A percentile compares a stretch with the other conserved stretches of the same genome.
Conservation (phyloP, 1,139 yeast species). For the Pneumocystis wakefieldiae region DNA sequence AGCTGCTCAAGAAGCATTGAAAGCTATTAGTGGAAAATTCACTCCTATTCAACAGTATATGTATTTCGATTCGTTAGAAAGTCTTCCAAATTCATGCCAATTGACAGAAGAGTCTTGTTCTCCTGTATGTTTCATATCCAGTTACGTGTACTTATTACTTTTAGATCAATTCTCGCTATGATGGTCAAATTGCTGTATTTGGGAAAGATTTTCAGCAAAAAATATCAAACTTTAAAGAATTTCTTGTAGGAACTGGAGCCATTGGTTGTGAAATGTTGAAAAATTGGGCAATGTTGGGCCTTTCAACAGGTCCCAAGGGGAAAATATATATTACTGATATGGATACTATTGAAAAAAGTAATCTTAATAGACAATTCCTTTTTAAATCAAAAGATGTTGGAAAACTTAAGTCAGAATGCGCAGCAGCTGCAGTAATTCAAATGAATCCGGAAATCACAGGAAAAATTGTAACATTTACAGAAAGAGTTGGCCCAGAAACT, state of each 20-base stretch:
- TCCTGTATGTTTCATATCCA: slow-evolving; percentile 35
- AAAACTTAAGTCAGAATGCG: slow-evolving; percentile 74
- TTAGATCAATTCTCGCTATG: slow-evolving; percentile 48
- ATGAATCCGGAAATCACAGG: slow-evolving; percentile 80
- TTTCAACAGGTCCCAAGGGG: slow-evolving; percentile 85
- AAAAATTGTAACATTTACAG: slow-evolving; percentile 59
- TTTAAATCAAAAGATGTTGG: slow-evolving; percentile 94
- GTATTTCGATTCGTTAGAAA: slow-evolving; percentile 87
- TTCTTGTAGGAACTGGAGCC: slow-evolving; percentile 95
- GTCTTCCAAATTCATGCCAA: slow-evolving; percentile 51
- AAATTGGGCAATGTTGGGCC: slow-evolving; percentile 95
- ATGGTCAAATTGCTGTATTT: slow-evolving; percentile 83
- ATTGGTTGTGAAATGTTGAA: slow-evolving; percentile 98
- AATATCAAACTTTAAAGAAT: slow-evolving; percentile 63
- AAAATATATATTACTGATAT: slow-evolving; percentile 76
- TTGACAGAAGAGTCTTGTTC: slow-evolving; percentile 59
- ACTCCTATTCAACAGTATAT: slow-evolving; percentile 80
- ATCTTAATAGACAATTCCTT: slow-evolving; percentile 86
- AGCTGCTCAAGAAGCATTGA: slow-evolving; percentile 90
- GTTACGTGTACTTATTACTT: background rate
- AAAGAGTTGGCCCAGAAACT: slow-evolving; percentile 87
- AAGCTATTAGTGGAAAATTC: slow-evolving; percentile 88
- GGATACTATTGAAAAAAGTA: slow-evolving; percentile 89
- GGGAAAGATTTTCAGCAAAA: slow-evolving; percentile 64
- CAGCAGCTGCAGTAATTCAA: slow-evolving; percentile 62